Percentiles rank a stretch among this genome's conserved stretches.
Evolutionary conservation across 768 basidiomycete species (phyloP).

Genomic region (Artomyces pyxidatus): DNA sequence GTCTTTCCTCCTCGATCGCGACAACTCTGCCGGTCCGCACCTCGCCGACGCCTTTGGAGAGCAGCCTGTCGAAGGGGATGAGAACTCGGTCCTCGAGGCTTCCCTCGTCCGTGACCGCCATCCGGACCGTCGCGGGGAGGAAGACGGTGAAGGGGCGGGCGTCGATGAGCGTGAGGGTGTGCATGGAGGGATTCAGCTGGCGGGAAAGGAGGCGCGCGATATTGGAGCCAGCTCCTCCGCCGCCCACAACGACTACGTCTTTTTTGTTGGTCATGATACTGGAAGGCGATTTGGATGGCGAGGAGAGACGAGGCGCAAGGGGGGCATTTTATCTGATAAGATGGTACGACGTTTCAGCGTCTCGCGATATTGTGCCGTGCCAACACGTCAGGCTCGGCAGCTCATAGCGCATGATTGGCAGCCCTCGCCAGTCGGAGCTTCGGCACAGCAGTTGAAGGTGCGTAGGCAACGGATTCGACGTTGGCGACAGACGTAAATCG

Average conservation of each 20-base stretch:
- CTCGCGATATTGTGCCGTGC: no score
- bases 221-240: slow-evolving; percentile 17
- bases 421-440: no score
- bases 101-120: slow-evolving; percentile 15
- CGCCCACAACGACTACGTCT: slow-evolving; percentile 22
- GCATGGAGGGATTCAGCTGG: slow-evolving; percentile 8
- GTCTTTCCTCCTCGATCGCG: slow-evolving; percentile 29
- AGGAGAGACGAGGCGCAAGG: no score
- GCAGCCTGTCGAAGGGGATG: slow-evolving; percentile 45
- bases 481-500: no score
- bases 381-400: no score
- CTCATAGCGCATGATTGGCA: no score
- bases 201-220: slow-evolving; percentile 13
- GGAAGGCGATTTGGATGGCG: no score
- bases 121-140: slow-evolving; percentile 16
- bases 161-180: slow-evolving; percentile 17
- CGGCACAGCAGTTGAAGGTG: no score
- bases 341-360: no score
- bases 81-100: slow-evolving; percentile 12
- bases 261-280: no score
- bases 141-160: slow-evolving; percentile 12
- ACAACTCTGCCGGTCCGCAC: slow-evolving; percentile 27
- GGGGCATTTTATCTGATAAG: no score
- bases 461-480: no score
- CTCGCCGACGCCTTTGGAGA: slow-evolving; percentile 37